Evolutionary conservation across 768 basidiomycete genomes (phyloP).

Genomic region (Tricholoma sp.): DNA sequence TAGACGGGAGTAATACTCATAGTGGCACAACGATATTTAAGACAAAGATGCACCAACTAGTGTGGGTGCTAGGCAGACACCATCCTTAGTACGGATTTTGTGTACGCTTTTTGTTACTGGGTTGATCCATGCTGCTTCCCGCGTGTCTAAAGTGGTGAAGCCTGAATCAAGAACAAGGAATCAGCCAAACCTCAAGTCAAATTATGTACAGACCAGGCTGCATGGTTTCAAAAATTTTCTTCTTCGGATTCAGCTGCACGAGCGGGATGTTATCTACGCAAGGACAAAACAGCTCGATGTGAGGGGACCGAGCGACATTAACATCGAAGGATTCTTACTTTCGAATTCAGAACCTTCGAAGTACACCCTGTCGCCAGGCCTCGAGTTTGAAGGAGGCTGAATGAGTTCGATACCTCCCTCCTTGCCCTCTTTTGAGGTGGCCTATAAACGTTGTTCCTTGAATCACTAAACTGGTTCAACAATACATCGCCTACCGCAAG

Average conservation of each 20-base stretch:
- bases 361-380: conserved; percentile 91
- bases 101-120: conserved; percentile 74
- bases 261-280: conserved; percentile 57
- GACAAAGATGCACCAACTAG: conserved; percentile 91
- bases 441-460: conserved; percentile 40
- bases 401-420: conserved; percentile 90
- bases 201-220: conserved; percentile 61
- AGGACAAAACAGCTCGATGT: background rate
- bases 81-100: conserved; percentile 80
- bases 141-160: conserved; percentile 83
- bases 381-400: conserved; percentile 76
- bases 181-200: background rate
- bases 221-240: conserved; percentile 97
- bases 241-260: conserved; percentile 92
- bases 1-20: too few relatives aligned
- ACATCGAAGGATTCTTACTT: conserved; percentile 37
- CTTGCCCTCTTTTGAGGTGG: conserved; percentile 85
- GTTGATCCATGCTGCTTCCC: conserved; percentile 92
- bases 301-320: background rate
- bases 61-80: conserved; percentile 74
- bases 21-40: conserved; percentile 30
- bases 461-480: background rate
- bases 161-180: conserved; percentile 32
- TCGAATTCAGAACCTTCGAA: conserved; percentile 91
- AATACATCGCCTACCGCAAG: conserved; percentile 54